Percentiles rank a stretch among this genome's conserved stretches.
phyloP scores from a whole-genome alignment of 441 rosid genomes.

The Bruguiera hainesii region DNA sequence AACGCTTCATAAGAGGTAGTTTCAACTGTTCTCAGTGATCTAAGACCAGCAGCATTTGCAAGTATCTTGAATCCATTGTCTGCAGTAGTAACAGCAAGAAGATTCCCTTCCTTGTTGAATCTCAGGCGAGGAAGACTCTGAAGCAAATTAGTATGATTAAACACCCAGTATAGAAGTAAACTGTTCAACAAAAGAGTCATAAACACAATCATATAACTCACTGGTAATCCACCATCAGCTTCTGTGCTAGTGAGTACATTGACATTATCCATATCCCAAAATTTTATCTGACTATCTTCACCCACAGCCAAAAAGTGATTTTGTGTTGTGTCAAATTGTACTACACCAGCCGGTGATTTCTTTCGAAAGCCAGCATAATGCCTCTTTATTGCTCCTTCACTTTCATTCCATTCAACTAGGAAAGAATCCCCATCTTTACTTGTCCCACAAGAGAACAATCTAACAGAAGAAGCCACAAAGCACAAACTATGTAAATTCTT shows the following conservation, averaged over 20 bases:
- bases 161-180: constrained; percentile 13
- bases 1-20: constrained; percentile 54
- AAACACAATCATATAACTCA: constrained; percentile 25
- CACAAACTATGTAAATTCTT: too few species aligned
- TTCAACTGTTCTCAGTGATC: constrained; percentile 53
- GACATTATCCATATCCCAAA: constrained; percentile 56
- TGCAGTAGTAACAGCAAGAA: constrained; percentile 77
- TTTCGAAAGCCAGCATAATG: constrained; percentile 41
- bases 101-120: constrained; percentile 84
- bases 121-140: constrained; percentile 79
- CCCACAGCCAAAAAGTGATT: constrained; percentile 56
- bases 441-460: constrained; percentile 63
- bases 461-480: not conserved
- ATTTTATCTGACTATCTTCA: constrained; percentile 45
- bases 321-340: constrained; percentile 47
- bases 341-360: constrained; percentile 34
- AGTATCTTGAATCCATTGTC: constrained; percentile 89
- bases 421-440: constrained; percentile 46
- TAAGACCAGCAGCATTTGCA: constrained; percentile 60
- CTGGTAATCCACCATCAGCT: constrained; percentile 51
- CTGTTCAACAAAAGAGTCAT: constrained; percentile 8
- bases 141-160: constrained; percentile 26
- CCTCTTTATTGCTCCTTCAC: constrained; percentile 47
- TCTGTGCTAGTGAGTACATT: constrained; percentile 39
- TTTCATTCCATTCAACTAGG: constrained; percentile 63